These are phyloP conservation scores for Gracilaria gracilis DNA, from an alignment of 23 red algal species.

Conservation along the genomic window DNA sequence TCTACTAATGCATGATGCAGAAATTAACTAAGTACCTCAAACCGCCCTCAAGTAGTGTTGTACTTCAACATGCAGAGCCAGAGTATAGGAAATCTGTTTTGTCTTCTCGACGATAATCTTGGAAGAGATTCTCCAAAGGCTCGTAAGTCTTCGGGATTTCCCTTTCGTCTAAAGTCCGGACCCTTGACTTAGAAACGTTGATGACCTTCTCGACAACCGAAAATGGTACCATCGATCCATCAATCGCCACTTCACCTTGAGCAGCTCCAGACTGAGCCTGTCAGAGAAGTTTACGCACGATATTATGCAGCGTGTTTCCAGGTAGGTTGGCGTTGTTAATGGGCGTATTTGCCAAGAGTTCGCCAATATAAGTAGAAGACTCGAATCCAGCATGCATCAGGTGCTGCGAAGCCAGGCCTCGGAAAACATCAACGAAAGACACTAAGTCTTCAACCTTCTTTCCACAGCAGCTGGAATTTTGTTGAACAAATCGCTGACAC, in stretches of 20 bases:
- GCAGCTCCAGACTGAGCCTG: not conserved
- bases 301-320: not conserved
- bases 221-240: not conserved
- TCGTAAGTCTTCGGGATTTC: too few species aligned
- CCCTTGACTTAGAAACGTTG: not conserved
- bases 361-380: not conserved
- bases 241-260: not conserved
- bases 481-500: not conserved
- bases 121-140: too few species aligned
- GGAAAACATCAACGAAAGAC: not conserved
- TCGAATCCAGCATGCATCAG: not conserved
- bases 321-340: not conserved
- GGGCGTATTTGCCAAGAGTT: not conserved
- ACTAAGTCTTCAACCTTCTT: not conserved
- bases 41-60: too few species aligned
- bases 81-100: not conserved
- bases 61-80: constrained; percentile 13
- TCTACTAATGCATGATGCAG: too few species aligned
- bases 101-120: too few species aligned
- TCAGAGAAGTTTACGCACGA: not conserved
- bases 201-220: not conserved
- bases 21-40: too few species aligned
- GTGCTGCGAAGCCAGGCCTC: not conserved
- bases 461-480: not conserved
- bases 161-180: too few species aligned